These are phyloP conservation scores for Microbotryum lychnidis-dioicae DNA, from an alignment of 1,284 basidiomycete genomes.

Conservation along the genomic window DNA sequence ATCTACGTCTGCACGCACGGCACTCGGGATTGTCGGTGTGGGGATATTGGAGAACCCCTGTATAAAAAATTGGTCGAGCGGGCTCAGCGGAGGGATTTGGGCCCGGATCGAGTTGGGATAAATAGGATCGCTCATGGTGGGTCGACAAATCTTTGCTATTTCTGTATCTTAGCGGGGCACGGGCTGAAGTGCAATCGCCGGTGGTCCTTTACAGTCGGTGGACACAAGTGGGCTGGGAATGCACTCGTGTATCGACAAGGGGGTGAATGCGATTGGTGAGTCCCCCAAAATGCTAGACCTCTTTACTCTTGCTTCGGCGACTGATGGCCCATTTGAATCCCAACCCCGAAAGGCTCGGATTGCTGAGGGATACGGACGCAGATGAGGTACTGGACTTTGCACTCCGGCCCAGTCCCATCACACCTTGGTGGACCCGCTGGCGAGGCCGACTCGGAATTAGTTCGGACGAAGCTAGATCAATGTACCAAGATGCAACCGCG, in stretches of 20 bases:
- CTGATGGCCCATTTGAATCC: not conserved
- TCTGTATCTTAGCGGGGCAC: constrained; percentile 24
- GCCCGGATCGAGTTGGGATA: constrained; percentile 10
- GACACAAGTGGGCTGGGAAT: constrained; percentile 40
- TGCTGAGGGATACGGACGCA: constrained; percentile 34
- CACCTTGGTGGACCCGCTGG: constrained; percentile 39
- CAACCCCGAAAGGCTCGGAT: constrained; percentile 27
- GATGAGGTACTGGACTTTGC: constrained; percentile 36
- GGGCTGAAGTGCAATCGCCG: too few relatives aligned
- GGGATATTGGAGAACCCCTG: constrained; percentile 38
- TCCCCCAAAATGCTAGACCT: not conserved
- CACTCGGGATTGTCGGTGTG: constrained; percentile 40
- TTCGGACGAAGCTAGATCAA: constrained; percentile 29
- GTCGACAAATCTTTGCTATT: constrained; percentile 10
- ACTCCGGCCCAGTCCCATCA: constrained; percentile 30
- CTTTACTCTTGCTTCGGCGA: not conserved
- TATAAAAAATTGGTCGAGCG: constrained; percentile 33
- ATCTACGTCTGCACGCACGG: constrained; percentile 41
- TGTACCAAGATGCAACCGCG: constrained; percentile 19
- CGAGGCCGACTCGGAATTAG: constrained; percentile 38
- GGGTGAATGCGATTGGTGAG: constrained; percentile 36
- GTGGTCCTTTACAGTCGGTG: constrained; percentile 4
- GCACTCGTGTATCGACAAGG: constrained; percentile 39
- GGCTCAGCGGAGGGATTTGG: constrained; percentile 26
- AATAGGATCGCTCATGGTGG: constrained; percentile 24